Base-by-base conservation (phyloP, 345 rosid genomes). In the Litchi chinensis region DNA sequence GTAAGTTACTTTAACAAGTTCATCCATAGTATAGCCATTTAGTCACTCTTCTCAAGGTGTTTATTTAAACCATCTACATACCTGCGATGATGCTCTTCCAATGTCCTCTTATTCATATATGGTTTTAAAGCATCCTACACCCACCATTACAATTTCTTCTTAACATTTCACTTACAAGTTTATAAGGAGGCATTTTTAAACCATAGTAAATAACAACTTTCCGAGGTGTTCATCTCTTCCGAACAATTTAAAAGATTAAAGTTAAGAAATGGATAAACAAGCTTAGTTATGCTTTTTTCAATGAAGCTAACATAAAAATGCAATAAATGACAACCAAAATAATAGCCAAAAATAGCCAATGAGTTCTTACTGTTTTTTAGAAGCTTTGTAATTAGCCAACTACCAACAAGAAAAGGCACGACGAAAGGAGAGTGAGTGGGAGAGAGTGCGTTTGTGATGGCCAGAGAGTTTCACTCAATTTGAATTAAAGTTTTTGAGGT, bases 91-190 rank as follows among this genome's bases (percentile, higher is more conserved):
- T 87, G 95, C 72, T 83, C 88, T 74, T 92, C 95, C 98, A 95
- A 39, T 41, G 93, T 89, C 80, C 77, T 89, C 77, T 77, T 79
- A 75, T 97, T 91, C 97, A 95, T 88, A 70, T 91, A 89, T 8
- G 99, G 99, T 81, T 95, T 98, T 77, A 93, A 85, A 68, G 95
- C 96, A 86, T 93, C 96, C 99, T 95, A 78, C 32, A 66, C 57
- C 59, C 37, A 16, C 56, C 18, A 13, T 4, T 24, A 70, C 40
- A 43, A 1, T 26, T 26, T 26, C 28, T 26, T 26, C 28, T 26
- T 26, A 50, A 8, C 50, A 44, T 6, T 44, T 26, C 8, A 81
- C 93, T 83, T 81, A 95, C 99, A 66, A 93, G 95, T 65, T 91
- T 74, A 86, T 95, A 93, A 50, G 99, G 99, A 0, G 98, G 97